Evolutionary conservation across 305 asterid genomes (phyloP).

Genomic region (Fraxinus velutina): DNA sequence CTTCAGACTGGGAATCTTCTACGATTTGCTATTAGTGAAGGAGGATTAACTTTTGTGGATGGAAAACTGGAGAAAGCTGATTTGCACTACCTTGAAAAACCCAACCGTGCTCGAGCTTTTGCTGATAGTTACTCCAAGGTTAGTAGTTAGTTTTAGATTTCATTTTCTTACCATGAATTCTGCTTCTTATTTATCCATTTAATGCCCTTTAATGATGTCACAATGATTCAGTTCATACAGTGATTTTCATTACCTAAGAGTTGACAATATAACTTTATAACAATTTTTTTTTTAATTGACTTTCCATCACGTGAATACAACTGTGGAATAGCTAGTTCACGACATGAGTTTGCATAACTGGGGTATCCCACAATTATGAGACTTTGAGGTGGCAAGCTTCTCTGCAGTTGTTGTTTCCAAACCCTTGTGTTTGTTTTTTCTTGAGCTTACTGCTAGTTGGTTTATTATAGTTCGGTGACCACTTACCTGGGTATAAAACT

Average conservation of each 20-base stretch:
- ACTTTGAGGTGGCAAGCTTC: background rate
- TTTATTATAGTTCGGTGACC: background rate
- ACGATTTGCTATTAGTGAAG: slow-evolving; percentile 59
- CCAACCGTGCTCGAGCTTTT: slow-evolving; percentile 81
- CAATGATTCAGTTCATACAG: background rate
- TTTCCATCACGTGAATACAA: background rate
- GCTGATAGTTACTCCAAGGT: slow-evolving; percentile 97
- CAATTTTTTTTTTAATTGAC: background rate
- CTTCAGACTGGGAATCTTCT: slow-evolving; percentile 60
- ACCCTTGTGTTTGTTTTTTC: background rate
- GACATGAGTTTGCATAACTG: background rate
- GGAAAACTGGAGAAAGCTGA: slow-evolving; percentile 80
- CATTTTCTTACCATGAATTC: background rate
- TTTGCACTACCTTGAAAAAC: slow-evolving; percentile 65
- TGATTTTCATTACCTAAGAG: background rate
- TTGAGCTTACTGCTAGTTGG: background rate
- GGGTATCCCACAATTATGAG: background rate
- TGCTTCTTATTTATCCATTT: background rate
- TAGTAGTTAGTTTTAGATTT: slow-evolving; percentile 22
- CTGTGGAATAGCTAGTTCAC: background rate
- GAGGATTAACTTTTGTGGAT: slow-evolving; percentile 59
- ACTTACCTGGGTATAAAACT: background rate
- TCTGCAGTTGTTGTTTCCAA: background rate
- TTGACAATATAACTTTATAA: background rate
- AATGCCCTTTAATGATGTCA: background rate